Evolutionary conservation across 305 asterid species (phyloP), one percentile per base, ranked within the genome.

Genomic region (Ajuga reptans): DNA sequence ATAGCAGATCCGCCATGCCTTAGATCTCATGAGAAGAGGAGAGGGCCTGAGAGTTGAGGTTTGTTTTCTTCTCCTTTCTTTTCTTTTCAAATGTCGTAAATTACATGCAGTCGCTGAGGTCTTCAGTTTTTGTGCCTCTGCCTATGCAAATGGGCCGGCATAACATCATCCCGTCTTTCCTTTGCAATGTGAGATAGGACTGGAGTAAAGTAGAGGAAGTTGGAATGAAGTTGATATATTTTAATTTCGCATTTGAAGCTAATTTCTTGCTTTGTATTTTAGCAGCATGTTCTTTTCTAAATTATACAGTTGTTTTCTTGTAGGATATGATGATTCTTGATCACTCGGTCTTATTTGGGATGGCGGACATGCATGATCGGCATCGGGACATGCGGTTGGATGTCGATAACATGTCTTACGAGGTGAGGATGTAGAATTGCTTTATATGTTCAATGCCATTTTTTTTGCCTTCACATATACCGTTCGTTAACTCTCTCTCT

Each of bases 351-450:
- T 77, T 90, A 41, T 79, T 86, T 49, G 97, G 97, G 68, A 89
- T 89, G 91, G 79, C 86, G 7, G 97, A 87, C 66, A 71, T 82
- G 15, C 91, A 92, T 36, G 98, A 93, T 57, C 86, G 91, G 21
- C 98, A 93, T 58, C 83, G 94, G 75, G 98, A 93, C 68, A 88
- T 93, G 98, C 94, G 98, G 33, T 81, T 93, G 59, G 97, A 93
- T 68, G 96, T 90, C 15, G 98, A 93, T 85, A 89, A 89, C 88
- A 92, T 92, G 98, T 92, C 98, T 24, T 90, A 92, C 56, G 98
- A 92, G 96, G 98, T 90, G 67, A 75, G 73, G 6, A 39, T 52
- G n/a, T 45, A 21, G 5, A 45, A 27, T 11, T 33, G 4, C 0
- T 4, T 16, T 49, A 16, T n/a, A 18, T 16, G 14, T 6, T 49